phyloP scores from a whole-genome alignment of 2,329 filamentous ascomycete species.

The Paracoccidioides lutzii region DNA sequence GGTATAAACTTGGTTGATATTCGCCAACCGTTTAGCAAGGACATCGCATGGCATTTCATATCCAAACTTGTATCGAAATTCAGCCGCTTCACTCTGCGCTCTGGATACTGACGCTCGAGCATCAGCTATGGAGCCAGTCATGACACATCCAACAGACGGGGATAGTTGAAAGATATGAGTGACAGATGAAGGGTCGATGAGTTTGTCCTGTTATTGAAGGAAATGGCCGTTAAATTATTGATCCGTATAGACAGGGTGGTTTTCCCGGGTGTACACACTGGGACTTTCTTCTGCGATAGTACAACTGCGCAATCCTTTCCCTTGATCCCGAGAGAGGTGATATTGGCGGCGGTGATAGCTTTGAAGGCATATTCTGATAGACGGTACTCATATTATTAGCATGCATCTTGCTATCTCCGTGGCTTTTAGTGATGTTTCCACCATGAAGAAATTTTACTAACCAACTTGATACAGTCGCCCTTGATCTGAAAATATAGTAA shows the following conservation, averaged over 20 bases:
- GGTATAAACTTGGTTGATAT: conserved; percentile 98
- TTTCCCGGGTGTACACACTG: conserved; percentile 48
- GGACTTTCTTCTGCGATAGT: conserved; percentile 98
- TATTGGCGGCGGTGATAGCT: conserved; percentile 97
- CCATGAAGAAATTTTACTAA: conserved; percentile 40
- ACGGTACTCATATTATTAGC: too few relatives aligned
- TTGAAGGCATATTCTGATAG: conserved; percentile 97
- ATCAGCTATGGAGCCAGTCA: conserved; percentile 97
- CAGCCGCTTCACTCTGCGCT: conserved; percentile 87
- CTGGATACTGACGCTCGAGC: conserved; percentile 85
- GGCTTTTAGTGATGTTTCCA: neutral
- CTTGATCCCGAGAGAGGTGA: conserved; percentile 90
- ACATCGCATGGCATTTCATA: conserved; percentile 99
- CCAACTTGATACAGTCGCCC: conserved; percentile 98
- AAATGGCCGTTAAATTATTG: neutral
- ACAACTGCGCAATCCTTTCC: conserved; percentile 97
- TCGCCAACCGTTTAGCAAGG: conserved; percentile 88
- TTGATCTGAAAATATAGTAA: conserved; percentile 99
- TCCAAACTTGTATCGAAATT: conserved; percentile 96
- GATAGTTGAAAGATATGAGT: conserved; percentile 97
- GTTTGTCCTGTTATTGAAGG: conserved; percentile 61
- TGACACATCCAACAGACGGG: conserved; percentile 90
- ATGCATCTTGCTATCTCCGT: too few relatives aligned
- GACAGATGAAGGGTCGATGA: conserved; percentile 94
- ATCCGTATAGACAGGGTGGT: neutral